Evolutionary conservation across 495 filamentous ascomycete species (phyloP), one percentile per base, ranked within the genome.

Genomic region (Annulohypoxylon bovei): DNA sequence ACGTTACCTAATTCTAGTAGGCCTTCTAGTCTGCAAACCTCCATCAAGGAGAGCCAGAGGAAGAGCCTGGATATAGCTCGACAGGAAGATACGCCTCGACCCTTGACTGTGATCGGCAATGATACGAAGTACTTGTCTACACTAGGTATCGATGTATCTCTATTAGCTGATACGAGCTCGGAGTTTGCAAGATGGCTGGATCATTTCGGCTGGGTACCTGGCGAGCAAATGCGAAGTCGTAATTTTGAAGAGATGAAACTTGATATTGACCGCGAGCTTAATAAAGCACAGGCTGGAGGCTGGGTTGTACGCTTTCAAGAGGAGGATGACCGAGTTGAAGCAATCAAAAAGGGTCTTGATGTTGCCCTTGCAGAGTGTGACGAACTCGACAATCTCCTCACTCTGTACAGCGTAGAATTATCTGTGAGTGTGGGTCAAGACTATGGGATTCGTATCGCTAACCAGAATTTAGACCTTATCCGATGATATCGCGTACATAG

Each of bases 401-500:
- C 94, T 1, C 81, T 99, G 28, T 99, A 99, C 79, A 91, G 91
- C 39, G 95, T 97, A 6, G 95, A 99, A 80, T 81, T 99, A 50
- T 92, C 93, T 65, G 93, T 97, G 84, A 84, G 92, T 87, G 6
- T 23, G 6, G 42, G 6, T 40, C 8, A 32, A 20, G 33, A 58
- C 8, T 20, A 28, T 5, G 6, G 37, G 14, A 12, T 9, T 23
- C 25, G 1, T 20, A 23, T 22, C 56, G 63, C 82, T 89, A 76
- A 87, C 70, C 8, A 35, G 37, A 33, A n/a, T 28, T 16, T 64
- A 97, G 92, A 98, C 93, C 47, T 84, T 99, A 2, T 92, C 94
- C 59, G 94, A 98, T 33, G 95, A 99, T 79, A 93, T 99, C 46
- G 89, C 94, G 5, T 98, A 95, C 75, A 98, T 99, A 55, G 95